These are phyloP conservation scores for Tephrocybe sp. DNA, from an alignment of 768 basidiomycete genomes.

Conservation along the genomic window DNA sequence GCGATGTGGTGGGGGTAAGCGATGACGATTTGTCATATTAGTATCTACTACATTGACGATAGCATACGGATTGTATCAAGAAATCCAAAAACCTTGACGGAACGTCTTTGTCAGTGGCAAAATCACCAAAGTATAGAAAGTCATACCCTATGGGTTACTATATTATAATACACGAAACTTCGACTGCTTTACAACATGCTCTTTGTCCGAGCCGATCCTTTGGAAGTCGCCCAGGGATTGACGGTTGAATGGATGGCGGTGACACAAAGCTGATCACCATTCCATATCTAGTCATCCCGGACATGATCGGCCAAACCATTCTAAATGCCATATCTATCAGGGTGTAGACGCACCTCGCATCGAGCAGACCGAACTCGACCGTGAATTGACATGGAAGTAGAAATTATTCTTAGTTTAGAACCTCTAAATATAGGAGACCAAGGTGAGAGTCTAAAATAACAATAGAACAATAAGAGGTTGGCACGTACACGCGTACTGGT, in stretches of 20 bases:
- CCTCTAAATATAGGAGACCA: slow-evolving; percentile 30
- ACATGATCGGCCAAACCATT: too few species aligned
- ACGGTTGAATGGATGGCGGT: slow-evolving; percentile 45
- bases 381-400: slow-evolving; percentile 40
- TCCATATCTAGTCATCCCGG: slow-evolving; percentile 45
- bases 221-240: slow-evolving; percentile 21
- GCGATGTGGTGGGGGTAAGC: too few species aligned
- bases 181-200: slow-evolving; percentile 6
- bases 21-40: too few species aligned
- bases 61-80: too few species aligned
- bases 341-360: slow-evolving; percentile 35
- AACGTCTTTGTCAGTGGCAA: too few species aligned
- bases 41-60: too few species aligned
- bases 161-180: background rate
- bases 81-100: too few species aligned
- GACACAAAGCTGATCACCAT: slow-evolving; percentile 39
- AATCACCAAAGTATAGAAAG: background rate
- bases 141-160: slow-evolving; percentile 1
- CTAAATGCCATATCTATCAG: too few species aligned
- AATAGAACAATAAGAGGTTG: background rate
- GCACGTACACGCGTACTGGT: slow-evolving; percentile 36
- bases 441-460: slow-evolving; percentile 1
- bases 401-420: slow-evolving; percentile 38
- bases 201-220: slow-evolving; percentile 5
- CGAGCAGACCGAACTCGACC: slow-evolving; percentile 42